Evolutionary conservation across 1,284 basidiomycete species (phyloP), one percentile per base, ranked within the genome.

Genomic region (Inonotus obliquus): DNA sequence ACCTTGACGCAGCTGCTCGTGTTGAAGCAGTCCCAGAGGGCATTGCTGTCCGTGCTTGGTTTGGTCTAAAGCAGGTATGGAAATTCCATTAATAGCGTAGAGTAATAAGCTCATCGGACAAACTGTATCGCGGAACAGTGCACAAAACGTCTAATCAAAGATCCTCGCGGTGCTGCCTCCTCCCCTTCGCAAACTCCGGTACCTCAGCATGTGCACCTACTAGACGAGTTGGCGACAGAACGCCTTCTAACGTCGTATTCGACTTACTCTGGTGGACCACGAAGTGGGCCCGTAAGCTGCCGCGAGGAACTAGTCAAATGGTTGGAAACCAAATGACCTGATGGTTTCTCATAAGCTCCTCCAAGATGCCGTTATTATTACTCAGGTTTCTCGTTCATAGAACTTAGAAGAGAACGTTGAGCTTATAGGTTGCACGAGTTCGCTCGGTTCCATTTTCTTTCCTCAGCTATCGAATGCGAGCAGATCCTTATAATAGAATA

Each of bases 51-150:
- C 77, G 91, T 21, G 88, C 92, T 4, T 97, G 93, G 91, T 88
- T 89, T 74, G 94, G 93, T 4, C 81, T 94, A 27, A 94, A 94
- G 72, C 77, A 91, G 63, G 93, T 94, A 67, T 55, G 89, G 23
- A 11, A 9, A 4, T 9, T 32, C 9, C 4, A 2, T 14, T 23
- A 2, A 10, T 25, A 5, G 2, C 23, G 9, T 49, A 25, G 4
- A 49, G 47, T 23, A 1, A 32, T 35, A 5, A 35, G 7, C 29
- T 27, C 17, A 37, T 52, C n/a, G 11, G 21, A 35, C 19, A 10
- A 23, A 5, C 23, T 49, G 14, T 13, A 23, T 23, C 10, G 21
- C 45, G 11, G 13, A n/a, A 11, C 59, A 89, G 87, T 86, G 84
- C 67, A 76, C 83, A n/a, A 79, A 79, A 32, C 79, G 80, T 49